phyloP scores from a whole-genome alignment of 495 filamentous ascomycete species.

The Annulohypoxylon moriforme region DNA sequence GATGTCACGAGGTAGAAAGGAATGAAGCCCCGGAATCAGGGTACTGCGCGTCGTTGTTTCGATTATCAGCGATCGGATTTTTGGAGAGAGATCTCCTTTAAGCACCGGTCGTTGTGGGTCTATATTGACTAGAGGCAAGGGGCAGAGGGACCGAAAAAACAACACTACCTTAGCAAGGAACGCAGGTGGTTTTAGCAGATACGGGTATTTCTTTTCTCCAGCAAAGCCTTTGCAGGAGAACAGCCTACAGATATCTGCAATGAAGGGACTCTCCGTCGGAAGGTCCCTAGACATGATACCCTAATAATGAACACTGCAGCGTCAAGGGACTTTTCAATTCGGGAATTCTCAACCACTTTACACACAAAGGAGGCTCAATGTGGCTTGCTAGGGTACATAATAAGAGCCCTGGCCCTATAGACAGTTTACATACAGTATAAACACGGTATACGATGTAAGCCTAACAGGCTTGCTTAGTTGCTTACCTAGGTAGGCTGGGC shows the following conservation, averaged over 20 bases:
- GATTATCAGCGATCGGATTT: conserved; percentile 17
- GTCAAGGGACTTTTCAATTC: conserved; percentile 4
- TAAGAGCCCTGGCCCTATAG: background rate
- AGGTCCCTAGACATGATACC: conserved; percentile 1
- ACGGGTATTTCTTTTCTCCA: conserved; percentile 4
- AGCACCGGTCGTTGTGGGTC: conserved; percentile 22
- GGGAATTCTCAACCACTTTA: background rate
- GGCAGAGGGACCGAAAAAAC: conserved; percentile 1
- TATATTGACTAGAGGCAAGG: conserved; percentile 15
- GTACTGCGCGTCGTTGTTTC: conserved; percentile 33
- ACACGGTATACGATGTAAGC: background rate
- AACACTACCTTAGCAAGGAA: conserved; percentile 8
- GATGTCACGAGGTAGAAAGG: conserved; percentile 37
- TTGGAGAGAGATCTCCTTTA: conserved; percentile 14
- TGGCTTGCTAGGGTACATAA: background rate
- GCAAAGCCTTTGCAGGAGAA: background rate
- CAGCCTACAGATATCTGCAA: background rate
- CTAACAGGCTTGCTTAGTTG: background rate
- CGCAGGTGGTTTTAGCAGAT: background rate
- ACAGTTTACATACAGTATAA: background rate
- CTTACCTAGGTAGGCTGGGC: background rate
- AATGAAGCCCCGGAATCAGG: conserved; percentile 30
- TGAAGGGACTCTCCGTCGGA: conserved; percentile 2
- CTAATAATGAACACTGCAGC: background rate
- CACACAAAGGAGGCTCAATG: conserved; percentile 1